Evolutionary conservation across 306 rosid species (phyloP).

Genomic region (Hylodesmum podocarpum): DNA sequence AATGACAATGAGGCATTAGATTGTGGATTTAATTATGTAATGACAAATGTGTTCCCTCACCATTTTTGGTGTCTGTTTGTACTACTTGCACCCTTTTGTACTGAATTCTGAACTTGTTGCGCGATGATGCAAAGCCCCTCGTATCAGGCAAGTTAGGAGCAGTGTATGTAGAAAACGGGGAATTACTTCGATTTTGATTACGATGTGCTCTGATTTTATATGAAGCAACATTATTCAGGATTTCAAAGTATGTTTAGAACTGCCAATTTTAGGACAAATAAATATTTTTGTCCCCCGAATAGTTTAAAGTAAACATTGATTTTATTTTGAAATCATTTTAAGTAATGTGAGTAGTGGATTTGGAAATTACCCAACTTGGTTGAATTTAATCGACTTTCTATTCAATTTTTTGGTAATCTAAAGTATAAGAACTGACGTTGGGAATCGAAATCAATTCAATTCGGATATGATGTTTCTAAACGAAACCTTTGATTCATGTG

Average conservation of each 20-base stretch:
- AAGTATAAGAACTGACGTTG: no score
- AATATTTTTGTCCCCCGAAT: not conserved
- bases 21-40: constrained; percentile 18
- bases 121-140: not conserved
- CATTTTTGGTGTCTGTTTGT: constrained; percentile 13
- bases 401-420: no score
- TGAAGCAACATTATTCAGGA: not conserved
- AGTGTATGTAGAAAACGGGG: not conserved
- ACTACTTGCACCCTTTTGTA: not conserved
- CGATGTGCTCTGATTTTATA: not conserved
- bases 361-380: not conserved
- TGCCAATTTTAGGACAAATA: not conserved
- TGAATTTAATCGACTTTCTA: no score
- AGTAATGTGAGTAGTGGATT: not conserved
- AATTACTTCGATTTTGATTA: not conserved
- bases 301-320: not conserved
- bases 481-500: no score
- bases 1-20: constrained; percentile 1
- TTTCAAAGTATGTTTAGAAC: not conserved
- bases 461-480: no score
- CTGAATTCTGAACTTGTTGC: not conserved
- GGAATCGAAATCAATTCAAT: no score
- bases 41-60: not conserved
- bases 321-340: not conserved
- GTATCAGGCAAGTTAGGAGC: not conserved